Evolutionary conservation across 208 protist species (phyloP).

Genomic region (Trypanosomatidae sp.): DNA sequence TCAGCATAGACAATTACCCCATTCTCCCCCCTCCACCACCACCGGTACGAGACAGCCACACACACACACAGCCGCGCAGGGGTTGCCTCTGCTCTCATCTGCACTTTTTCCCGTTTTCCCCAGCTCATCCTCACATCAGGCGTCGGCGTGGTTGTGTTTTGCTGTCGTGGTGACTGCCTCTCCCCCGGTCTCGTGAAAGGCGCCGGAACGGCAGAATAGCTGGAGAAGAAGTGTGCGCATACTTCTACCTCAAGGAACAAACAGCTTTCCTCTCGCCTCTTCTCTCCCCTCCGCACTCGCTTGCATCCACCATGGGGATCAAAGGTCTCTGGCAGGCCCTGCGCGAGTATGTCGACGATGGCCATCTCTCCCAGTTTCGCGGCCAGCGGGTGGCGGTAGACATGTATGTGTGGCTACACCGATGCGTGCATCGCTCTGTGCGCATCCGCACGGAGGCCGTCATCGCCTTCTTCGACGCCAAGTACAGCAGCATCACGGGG

Average conservation of each 20-base stretch:
- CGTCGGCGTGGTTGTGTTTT: background rate
- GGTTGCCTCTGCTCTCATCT: background rate
- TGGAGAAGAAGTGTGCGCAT: background rate
- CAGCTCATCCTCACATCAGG: background rate
- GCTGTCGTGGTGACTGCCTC: background rate
- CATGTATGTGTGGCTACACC: conserved; percentile 92
- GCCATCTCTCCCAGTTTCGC: conserved; percentile 76
- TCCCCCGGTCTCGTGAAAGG: background rate
- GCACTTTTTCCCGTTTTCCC: background rate
- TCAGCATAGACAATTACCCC: background rate
- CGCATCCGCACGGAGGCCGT: conserved; percentile 31
- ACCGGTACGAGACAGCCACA: background rate
- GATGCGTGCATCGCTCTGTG: conserved; percentile 46
- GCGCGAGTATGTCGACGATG: conserved; percentile 64
- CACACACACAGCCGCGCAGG: background rate
- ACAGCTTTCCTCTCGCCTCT: background rate
- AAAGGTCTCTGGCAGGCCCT: conserved; percentile 85
- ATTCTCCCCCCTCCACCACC: background rate
- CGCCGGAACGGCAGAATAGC: background rate
- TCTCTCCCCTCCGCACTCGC: background rate
- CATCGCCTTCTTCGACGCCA: conserved; percentile 27
- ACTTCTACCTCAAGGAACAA: background rate
- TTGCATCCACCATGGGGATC: conserved; percentile 61
- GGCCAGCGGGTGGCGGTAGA: conserved; percentile 79
- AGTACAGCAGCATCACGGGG: conserved; percentile 8